Conservation (phyloP, 345 rosid species). For the Stellera chamaejasme region DNA sequence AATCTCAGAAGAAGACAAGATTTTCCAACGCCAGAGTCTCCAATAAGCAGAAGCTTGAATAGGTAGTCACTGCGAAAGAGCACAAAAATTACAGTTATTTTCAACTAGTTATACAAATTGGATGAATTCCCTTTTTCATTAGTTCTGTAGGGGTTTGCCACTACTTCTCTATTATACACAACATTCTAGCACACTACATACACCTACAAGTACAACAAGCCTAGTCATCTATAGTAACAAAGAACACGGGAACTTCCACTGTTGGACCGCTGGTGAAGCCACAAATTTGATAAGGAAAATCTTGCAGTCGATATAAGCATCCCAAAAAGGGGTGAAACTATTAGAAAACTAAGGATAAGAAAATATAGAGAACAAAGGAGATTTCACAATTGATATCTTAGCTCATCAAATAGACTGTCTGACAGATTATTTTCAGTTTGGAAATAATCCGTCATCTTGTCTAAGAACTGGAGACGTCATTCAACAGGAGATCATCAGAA, state of each 20-base stretch:
- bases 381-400: no score
- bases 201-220: neutral
- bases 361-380: no score
- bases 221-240: neutral
- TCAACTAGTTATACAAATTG: neutral
- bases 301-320: no score
- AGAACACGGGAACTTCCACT: neutral
- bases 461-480: no score
- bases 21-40: constrained; percentile 60
- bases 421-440: no score
- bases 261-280: no score
- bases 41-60: constrained; percentile 54
- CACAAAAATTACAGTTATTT: neutral
- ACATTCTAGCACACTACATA: neutral
- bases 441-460: no score
- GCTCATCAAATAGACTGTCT: no score
- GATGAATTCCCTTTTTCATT: neutral
- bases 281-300: no score
- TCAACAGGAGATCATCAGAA: no score
- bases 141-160: neutral
- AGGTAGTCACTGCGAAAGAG: constrained; percentile 42
- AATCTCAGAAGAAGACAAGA: constrained; percentile 57
- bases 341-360: no score
- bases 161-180: neutral
- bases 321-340: no score